Base-by-base conservation (phyloP, 441 rosid species). In the Raphanus hybrid region DNA sequence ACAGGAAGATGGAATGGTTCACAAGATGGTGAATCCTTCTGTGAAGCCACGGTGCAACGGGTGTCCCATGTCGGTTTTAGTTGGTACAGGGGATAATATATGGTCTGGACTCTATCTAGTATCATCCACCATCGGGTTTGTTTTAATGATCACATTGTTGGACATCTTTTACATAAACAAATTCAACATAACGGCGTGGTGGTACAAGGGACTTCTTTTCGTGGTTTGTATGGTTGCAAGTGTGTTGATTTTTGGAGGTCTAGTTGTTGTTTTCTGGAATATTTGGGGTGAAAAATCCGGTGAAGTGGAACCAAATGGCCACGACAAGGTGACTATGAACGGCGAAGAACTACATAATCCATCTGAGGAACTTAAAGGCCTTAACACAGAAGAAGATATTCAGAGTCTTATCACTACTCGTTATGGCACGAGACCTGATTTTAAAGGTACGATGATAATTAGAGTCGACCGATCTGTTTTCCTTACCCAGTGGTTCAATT, bases 141-240 rank as follows among this genome's bases (percentile, higher is more conserved):
- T 84, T 37, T 15, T 83, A 68, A 64, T 80, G 75, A 75, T 85
- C 64, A 84, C 86, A 34, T 57, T 90, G 62, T 7, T 87, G 79
- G 79, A 91, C 71, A 71, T 81, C 63, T 86, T 83, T 67, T 92
- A 92, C 81, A 78, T 92, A 39, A 88, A 86, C 48, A 89, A 78
- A 27, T 86, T 57, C 67, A 71, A 74, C 50, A 64, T 94, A 65
- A 63, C 79, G 5, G 14, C 86, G 1, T 91, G 94, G 97, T 94
- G 97, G 98, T 94, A 88, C 84, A 91, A 85, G 69, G 97, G 95
- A 73, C 84, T 94, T 60, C 84, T 92, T 20, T 83, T 89, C 50
- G 10, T 87, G 26, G 84, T 70, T 8, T 88, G 92, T 81, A 92
- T 91, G 97, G 84, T 86, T 64, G 86, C 79, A 34, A 81, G 97